Evolutionary conservation across 225 moss, liverwort and hornwort genomes (phyloP).

Genomic region (Pleurozium schreberi): DNA sequence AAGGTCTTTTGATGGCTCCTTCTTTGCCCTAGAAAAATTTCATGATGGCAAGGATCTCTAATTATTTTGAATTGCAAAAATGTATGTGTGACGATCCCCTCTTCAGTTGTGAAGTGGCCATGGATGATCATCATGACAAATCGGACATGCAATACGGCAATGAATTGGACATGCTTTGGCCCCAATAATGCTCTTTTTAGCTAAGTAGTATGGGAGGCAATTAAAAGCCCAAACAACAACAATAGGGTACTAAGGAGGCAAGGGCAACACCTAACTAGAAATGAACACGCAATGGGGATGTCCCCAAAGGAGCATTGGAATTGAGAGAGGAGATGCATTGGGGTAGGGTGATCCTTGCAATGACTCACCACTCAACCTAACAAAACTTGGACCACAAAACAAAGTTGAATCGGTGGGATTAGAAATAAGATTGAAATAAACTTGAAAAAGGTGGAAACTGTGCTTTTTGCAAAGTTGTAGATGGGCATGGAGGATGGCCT

Average conservation of each 20-base stretch:
- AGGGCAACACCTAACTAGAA: background rate
- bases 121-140: rapidly evolving
- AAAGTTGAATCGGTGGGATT: rapidly evolving
- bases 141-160: rapidly evolving
- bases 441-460: rapidly evolving
- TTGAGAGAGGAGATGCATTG: rapidly evolving
- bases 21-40: background rate
- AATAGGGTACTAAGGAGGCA: too few relatives aligned
- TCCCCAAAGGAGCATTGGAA: rapidly evolving
- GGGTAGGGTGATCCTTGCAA: background rate
- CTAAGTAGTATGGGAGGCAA: background rate
- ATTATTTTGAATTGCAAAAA: too few relatives aligned
- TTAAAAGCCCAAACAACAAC: background rate
- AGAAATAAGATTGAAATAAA: background rate
- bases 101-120: background rate
- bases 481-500: background rate
- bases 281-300: rapidly evolving
- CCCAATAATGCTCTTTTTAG: rapidly evolving
- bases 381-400: rapidly evolving
- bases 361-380: rapidly evolving
- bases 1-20: background rate
- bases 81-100: rapidly evolving
- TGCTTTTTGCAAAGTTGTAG: background rate
- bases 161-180: rapidly evolving
- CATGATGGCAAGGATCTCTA: background rate